phyloP scores from a whole-genome alignment of 2,329 filamentous ascomycete genomes.

The Xylaria sp. region DNA sequence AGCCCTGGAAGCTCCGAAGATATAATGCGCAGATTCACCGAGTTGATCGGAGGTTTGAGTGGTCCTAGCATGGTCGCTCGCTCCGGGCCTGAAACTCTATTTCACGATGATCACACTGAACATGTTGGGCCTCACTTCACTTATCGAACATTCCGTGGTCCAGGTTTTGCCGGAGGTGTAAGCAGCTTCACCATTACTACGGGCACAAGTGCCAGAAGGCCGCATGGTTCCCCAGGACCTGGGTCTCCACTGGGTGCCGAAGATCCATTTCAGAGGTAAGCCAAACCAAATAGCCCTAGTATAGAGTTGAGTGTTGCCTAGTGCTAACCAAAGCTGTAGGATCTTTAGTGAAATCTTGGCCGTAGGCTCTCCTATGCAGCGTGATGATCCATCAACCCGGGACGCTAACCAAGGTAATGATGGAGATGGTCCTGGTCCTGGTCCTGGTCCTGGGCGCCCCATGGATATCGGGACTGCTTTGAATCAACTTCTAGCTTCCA shows the following conservation, averaged over 20 bases:
- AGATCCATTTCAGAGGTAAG: slow-evolving; percentile 63
- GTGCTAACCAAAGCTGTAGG: slow-evolving; percentile 55
- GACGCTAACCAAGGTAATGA: slow-evolving; percentile 39
- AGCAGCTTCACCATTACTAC: slow-evolving; percentile 63
- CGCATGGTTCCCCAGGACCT: slow-evolving; percentile 33
- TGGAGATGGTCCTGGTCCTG: slow-evolving; percentile 29
- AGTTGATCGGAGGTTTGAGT: slow-evolving; percentile 48
- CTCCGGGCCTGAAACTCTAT: slow-evolving; percentile 45
- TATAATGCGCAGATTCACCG: slow-evolving; percentile 56
- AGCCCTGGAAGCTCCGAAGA: slow-evolving; percentile 46
- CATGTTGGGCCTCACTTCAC: slow-evolving; percentile 42
- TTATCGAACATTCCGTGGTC: slow-evolving; percentile 52
- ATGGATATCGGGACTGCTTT: slow-evolving; percentile 55
- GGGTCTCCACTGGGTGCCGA: slow-evolving; percentile 40
- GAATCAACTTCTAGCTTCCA: slow-evolving; percentile 62
- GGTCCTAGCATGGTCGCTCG: slow-evolving; percentile 39
- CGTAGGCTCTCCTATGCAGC: slow-evolving; percentile 48
- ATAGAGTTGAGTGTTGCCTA: neutral
- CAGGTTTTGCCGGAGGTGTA: slow-evolving; percentile 53
- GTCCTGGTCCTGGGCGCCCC: slow-evolving; percentile 32
- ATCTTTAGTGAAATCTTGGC: slow-evolving; percentile 61
- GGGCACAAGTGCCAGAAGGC: slow-evolving; percentile 48
- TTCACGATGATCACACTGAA: slow-evolving; percentile 34
- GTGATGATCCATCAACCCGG: slow-evolving; percentile 38
- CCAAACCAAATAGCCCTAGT: slow-evolving; percentile 1